A percentile compares a stretch with the other conserved stretches of the same genome.
These are phyloP conservation scores for Cupressus sempervirens DNA, from an alignment of 75 land plant species.

Conservation along the genomic window DNA sequence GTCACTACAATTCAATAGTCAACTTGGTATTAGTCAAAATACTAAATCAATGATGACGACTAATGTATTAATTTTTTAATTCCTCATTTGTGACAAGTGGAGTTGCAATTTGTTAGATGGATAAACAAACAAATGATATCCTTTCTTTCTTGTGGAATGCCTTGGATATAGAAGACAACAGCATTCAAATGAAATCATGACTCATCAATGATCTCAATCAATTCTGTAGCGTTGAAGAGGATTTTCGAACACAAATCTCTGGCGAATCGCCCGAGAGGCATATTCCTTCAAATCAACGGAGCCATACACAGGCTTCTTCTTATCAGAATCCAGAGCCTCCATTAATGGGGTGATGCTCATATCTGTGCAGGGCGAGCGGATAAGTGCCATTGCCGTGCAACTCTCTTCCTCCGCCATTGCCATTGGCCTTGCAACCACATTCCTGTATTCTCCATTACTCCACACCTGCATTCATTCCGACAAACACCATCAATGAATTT, in stretches of 20 bases:
- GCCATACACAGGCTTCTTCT: neutral
- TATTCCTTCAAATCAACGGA: conserved; percentile 4
- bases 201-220: neutral
- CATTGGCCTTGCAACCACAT: neutral
- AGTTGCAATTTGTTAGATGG: too few species aligned
- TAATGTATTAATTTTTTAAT: too few species aligned
- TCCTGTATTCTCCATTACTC: conserved; percentile 6
- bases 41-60: too few species aligned
- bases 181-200: too few species aligned
- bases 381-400: neutral
- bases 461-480: neutral
- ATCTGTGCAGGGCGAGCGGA: neutral
- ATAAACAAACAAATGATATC: too few species aligned
- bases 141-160: too few species aligned
- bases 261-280: neutral
- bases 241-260: conserved; percentile 3
- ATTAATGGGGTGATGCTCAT: neutral
- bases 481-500: neutral
- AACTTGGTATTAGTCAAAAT: too few species aligned
- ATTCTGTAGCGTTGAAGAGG: conserved; percentile 7
- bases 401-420: neutral
- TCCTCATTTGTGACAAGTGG: too few species aligned
- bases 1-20: too few species aligned
- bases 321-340: conserved; percentile 1
- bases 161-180: too few species aligned